Conservation (phyloP, 768 basidiomycete genomes). For the Tulasnella sp. region DNA sequence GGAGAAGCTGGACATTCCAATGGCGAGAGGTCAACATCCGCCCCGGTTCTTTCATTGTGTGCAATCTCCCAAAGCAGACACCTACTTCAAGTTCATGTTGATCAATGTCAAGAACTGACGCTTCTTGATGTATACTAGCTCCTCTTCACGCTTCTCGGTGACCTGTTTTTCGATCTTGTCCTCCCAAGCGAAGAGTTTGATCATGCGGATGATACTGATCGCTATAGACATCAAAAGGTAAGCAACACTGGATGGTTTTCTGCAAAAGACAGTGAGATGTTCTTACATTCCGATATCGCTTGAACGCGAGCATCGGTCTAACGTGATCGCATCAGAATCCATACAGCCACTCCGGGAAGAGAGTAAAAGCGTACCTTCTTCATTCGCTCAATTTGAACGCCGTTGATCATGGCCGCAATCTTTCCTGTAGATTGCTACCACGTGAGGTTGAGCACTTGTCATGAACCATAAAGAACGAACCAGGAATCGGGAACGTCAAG, state of each 20-base stretch:
- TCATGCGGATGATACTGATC: slow-evolving; percentile 50
- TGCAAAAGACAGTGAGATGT: background rate
- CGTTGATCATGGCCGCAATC: slow-evolving; percentile 39
- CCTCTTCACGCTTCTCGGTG: slow-evolving; percentile 47
- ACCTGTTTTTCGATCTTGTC: slow-evolving; percentile 41
- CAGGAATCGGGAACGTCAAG: slow-evolving; percentile 47
- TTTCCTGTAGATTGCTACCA: slow-evolving; percentile 24
- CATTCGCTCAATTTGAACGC: slow-evolving; percentile 41
- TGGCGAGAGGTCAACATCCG: too few relatives aligned
- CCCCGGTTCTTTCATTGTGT: too few relatives aligned
- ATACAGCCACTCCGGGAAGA: too few relatives aligned
- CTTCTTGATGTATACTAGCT: slow-evolving; percentile 46
- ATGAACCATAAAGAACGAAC: too few relatives aligned
- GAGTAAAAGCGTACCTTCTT: slow-evolving; percentile 30
- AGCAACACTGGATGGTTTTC: background rate
- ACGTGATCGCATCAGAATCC: background rate
- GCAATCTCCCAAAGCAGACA: background rate
- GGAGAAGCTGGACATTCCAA: slow-evolving; percentile 18
- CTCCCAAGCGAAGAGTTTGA: slow-evolving; percentile 55
- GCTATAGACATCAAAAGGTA: slow-evolving; percentile 26
- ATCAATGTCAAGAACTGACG: slow-evolving; percentile 41
- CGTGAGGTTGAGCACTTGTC: too few relatives aligned
- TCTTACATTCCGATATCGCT: slow-evolving; percentile 47
- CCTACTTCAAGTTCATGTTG: slow-evolving; percentile 37
- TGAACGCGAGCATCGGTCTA: slow-evolving; percentile 52